These are phyloP conservation scores for Hansenula lynferdii DNA, from an alignment of 1,139 yeast genomes.

Conservation along the genomic window DNA sequence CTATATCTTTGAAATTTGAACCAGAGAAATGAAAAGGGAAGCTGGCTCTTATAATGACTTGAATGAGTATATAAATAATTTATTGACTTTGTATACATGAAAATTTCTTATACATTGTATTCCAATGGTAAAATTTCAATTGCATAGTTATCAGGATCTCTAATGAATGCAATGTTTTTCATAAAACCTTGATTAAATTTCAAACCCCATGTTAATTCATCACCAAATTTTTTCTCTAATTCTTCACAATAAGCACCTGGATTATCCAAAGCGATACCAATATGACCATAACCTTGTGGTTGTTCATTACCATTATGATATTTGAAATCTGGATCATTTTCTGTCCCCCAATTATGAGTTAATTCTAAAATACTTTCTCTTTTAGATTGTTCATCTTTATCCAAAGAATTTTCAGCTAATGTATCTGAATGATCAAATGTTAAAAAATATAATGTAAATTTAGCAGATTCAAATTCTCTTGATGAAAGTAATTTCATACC, in stretches of 20 bases:
- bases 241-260: constrained; percentile 51
- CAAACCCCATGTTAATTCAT: constrained; percentile 42
- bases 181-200: constrained; percentile 59
- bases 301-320: constrained; percentile 85
- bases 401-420: constrained; percentile 30
- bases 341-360: constrained; percentile 96
- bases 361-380: constrained; percentile 76
- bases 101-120: background rate
- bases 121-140: constrained; percentile 63
- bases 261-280: constrained; percentile 69
- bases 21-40: constrained; percentile 21
- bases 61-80: too few relatives aligned
- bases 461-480: constrained; percentile 56
- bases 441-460: constrained; percentile 81
- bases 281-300: constrained; percentile 83
- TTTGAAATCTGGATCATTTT: constrained; percentile 60
- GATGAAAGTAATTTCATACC: constrained; percentile 73
- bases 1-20: constrained; percentile 68
- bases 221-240: constrained; percentile 43
- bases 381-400: constrained; percentile 29
- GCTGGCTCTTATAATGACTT: too few relatives aligned
- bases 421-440: constrained; percentile 50
- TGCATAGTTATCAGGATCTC: constrained; percentile 92
- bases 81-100: background rate
- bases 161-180: constrained; percentile 61